Percentiles rank a stretch among this genome's conserved stretches.
These are phyloP conservation scores for Nectriaceae sp. DNA, from an alignment of 2,329 filamentous ascomycete species.

Conservation along the genomic window DNA sequence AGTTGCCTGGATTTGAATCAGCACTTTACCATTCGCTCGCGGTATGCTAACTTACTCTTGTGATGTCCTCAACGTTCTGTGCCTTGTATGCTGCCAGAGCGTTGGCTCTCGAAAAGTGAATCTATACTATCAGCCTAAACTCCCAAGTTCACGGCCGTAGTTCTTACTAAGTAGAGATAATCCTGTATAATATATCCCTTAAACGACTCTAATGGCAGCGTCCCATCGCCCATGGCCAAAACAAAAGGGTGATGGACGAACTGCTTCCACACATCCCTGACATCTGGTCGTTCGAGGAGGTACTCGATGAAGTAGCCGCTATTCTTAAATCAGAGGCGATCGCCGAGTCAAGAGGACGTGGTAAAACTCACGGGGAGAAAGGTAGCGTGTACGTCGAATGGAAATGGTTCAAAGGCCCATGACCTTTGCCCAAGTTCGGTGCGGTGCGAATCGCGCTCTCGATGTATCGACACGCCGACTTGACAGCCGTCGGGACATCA, in stretches of 20 bases:
- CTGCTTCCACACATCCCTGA: constrained; percentile 71
- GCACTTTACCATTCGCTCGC: not conserved
- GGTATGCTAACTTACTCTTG: constrained; percentile 64
- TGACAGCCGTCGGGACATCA: constrained; percentile 61
- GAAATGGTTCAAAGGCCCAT: constrained; percentile 77
- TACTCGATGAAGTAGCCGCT: constrained; percentile 84
- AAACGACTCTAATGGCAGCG: constrained; percentile 74
- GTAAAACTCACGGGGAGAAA: constrained; percentile 64
- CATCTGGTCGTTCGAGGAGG: constrained; percentile 71
- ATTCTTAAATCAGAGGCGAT: constrained; percentile 1
- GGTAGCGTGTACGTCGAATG: constrained; percentile 70
- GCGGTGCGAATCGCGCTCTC: constrained; percentile 71
- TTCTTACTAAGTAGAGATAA: constrained; percentile 78
- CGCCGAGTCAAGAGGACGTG: too few species aligned
- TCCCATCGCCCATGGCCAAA: constrained; percentile 72
- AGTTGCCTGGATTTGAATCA: constrained; percentile 30
- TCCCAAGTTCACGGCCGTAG: not conserved
- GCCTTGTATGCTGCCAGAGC: constrained; percentile 85
- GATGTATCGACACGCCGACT: constrained; percentile 68
- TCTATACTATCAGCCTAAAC: constrained; percentile 42
- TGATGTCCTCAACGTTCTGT: constrained; percentile 71
- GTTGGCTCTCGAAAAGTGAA: constrained; percentile 86
- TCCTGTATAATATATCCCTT: constrained; percentile 91
- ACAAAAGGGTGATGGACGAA: constrained; percentile 87
- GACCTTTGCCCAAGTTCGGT: constrained; percentile 63